Evolutionary conservation across 1,139 yeast genomes (phyloP).

Genomic region (Martiniozyma asiatica): DNA sequence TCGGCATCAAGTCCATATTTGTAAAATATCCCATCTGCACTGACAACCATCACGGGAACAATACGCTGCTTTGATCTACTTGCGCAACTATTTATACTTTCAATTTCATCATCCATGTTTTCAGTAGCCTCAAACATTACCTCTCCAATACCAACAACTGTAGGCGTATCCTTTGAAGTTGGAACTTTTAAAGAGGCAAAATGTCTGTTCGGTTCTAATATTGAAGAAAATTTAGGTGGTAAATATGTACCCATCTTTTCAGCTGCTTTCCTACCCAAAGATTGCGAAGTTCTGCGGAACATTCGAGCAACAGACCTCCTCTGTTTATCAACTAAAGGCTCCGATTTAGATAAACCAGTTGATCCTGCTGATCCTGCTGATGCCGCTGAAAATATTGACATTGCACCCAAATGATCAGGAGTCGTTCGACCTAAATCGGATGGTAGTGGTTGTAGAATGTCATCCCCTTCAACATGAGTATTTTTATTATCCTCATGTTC

Average conservation of each 20-base stretch:
- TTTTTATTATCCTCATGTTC: conserved; percentile 7
- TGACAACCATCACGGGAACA: conserved; percentile 65
- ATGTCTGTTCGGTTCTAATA: conserved; percentile 84
- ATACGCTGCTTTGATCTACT: conserved; percentile 14
- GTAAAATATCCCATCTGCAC: conserved; percentile 78
- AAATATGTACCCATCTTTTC: conserved; percentile 80
- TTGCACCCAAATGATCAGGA: conserved; percentile 4
- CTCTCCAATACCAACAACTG: conserved; percentile 46
- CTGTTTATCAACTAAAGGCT: conserved; percentile 60
- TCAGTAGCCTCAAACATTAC: conserved; percentile 20
- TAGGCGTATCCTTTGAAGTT: conserved; percentile 45
- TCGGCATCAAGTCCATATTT: conserved; percentile 81
- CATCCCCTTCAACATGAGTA: conserved; percentile 10
- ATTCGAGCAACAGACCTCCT: conserved; percentile 63
- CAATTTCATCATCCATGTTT: background rate
- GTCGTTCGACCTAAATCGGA: conserved; percentile 4
- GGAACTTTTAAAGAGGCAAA: conserved; percentile 89
- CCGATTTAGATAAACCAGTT: conserved; percentile 28
- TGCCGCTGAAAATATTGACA: conserved; percentile 23
- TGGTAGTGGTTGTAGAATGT: conserved; percentile 12
- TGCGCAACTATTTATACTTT: conserved; percentile 3
- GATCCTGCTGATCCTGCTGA: conserved; percentile 27
- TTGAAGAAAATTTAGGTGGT: conserved; percentile 75
- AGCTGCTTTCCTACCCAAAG: conserved; percentile 58
- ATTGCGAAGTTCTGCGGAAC: conserved; percentile 44